Percentiles rank a stretch among this genome's conserved stretches.
phyloP scores from a whole-genome alignment of 768 basidiomycete species.

The Ramaria sp. region DNA sequence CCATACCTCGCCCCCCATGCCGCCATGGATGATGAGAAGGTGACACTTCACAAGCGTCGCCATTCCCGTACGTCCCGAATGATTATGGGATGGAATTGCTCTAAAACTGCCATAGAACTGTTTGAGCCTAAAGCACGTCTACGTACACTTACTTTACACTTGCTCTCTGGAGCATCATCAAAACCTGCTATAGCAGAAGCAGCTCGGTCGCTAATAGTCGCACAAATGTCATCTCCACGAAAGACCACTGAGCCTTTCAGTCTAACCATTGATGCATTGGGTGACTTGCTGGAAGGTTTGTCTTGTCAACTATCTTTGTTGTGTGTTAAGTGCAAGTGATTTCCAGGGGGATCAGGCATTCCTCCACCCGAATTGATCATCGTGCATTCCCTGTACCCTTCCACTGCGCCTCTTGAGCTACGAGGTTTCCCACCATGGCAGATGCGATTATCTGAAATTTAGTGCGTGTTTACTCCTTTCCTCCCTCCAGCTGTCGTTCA shows the following conservation, averaged over 20 bases:
- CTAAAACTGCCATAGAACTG: neutral
- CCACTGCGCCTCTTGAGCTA: conserved; percentile 45
- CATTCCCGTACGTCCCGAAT: neutral
- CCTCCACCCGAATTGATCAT: conserved; percentile 71
- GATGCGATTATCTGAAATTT: conserved; percentile 67
- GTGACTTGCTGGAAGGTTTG: conserved; percentile 49
- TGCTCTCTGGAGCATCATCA: conserved; percentile 48
- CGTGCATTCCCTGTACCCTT: conserved; percentile 44
- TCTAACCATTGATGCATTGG: conserved; percentile 35
- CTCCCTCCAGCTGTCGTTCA: neutral
- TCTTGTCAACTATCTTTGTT: neutral
- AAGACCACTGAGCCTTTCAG: conserved; percentile 16
- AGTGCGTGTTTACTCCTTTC: conserved; percentile 54
- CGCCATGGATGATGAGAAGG: neutral
- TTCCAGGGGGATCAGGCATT: conserved; percentile 39
- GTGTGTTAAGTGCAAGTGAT: neutral
- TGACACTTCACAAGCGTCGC: neutral
- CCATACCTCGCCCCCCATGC: neutral
- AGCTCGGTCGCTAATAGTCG: conserved; percentile 33
- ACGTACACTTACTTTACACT: conserved; percentile 25
- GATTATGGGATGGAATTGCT: neutral
- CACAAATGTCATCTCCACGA: neutral
- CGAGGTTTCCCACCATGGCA: conserved; percentile 83
- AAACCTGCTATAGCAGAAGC: conserved; percentile 55
- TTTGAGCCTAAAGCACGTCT: neutral